Conservation (phyloP, 495 filamentous ascomycete genomes). For the Neurospora pannonica region DNA sequence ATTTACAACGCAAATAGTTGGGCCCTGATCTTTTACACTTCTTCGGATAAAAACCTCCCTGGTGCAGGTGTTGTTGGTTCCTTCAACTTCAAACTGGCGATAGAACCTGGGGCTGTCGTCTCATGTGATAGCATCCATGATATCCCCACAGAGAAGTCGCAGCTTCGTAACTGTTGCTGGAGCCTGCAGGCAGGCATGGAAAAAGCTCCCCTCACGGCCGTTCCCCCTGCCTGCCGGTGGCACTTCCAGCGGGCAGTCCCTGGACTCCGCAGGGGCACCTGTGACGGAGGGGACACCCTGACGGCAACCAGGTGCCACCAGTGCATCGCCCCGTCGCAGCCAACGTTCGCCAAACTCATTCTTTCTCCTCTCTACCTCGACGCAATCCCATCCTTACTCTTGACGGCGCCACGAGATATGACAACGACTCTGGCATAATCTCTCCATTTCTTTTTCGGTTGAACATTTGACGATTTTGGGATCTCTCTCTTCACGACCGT, state of each 20-base stretch:
- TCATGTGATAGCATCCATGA: background rate
- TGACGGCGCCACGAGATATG: conserved; percentile 1
- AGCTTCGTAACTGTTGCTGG: background rate
- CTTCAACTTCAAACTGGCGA: background rate
- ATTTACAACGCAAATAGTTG: background rate
- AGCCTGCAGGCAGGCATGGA: background rate
- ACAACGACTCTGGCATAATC: conserved; percentile 6
- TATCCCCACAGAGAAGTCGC: background rate
- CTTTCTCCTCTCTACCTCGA: background rate
- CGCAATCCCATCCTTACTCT: background rate
- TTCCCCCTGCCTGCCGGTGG: background rate
- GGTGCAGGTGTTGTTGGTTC: background rate
- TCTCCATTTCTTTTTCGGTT: conserved; percentile 2
- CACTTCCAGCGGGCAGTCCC: background rate
- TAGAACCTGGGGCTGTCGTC: background rate
- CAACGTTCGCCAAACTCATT: background rate
- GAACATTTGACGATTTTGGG: conserved; percentile 6
- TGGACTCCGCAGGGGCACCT: background rate
- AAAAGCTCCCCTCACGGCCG: no score
- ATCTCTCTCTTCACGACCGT: conserved; percentile 15
- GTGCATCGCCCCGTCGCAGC: background rate
- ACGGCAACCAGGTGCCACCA: background rate
- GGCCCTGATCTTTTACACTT: background rate
- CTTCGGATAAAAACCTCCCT: background rate
- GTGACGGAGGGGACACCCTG: background rate